Evolutionary conservation across 2,329 filamentous ascomycete genomes (phyloP), one percentile per base, ranked within the genome.

Genomic region (Neonectria faginata): DNA sequence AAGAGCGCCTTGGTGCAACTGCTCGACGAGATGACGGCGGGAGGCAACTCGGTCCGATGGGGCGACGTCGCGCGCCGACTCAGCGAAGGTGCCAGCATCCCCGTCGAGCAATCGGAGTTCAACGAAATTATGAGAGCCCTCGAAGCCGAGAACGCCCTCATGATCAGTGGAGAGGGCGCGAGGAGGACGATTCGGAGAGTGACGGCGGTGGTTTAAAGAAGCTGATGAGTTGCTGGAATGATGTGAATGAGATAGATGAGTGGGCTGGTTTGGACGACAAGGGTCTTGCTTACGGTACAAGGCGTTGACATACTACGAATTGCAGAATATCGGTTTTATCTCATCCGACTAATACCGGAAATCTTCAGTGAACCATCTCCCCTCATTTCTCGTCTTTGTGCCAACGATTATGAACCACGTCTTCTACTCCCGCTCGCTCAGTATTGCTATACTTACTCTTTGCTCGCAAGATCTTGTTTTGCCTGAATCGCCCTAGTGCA

Each of bases 91-190:
- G 88, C 87, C 52, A 90, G 88, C 74, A 83, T 91, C 63, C 84
- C 88, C 11, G 84, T 98, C 10, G 95, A 97, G 74, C 85, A 88
- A 42, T 81, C 84, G 10, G 95, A 98, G 77, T 96, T 99, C 77
- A 87, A 88, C 12, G 94, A 97, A 78, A 91, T 90, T 12, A 87
- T 98, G 77, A 85, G 91, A 68, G 83, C 86, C 11, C 81, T 98
- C 64, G 95, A 99, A 83, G 88, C 91, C 68, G 96, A 98, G 81
- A 96, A 94, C 0, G 82, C 88, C 33, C 85, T 97, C 62, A 92
- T 92, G 79, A 84, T 98, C 18, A 85, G 86, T 36, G 96, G 96
- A 0, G 95, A 98, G 73, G 96, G 96, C 4, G 86, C 91, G 18
- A 89, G 95, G 79, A 92, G 90, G 81, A 92, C 82, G 68, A 90